Evolutionary conservation across 371 early-diverging fungal genomes (phyloP), one percentile per base, ranked within the genome.

Genomic region (Saksenaea vasiformis): DNA sequence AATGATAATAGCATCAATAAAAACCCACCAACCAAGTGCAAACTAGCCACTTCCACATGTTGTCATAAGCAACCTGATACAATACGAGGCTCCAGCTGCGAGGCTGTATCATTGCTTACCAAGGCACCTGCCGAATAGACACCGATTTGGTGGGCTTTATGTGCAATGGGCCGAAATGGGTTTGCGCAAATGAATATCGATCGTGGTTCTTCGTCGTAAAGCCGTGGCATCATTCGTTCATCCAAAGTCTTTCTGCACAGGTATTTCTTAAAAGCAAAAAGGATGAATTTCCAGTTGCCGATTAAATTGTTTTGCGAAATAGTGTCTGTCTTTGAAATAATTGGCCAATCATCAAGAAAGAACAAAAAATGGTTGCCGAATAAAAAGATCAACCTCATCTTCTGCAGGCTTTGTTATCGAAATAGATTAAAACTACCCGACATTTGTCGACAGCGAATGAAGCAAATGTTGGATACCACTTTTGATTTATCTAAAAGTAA

Each of bases 11-110:
- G 89, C 91, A 70, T 93, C 93, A 37, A 93, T 85, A 69, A 93
- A 93, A 22, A 87, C 77, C 93, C 93, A 93, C 93, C 93, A 93
- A 7, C 89, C 93, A 39, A 92, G 36, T 0, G 92, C 89, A 75
- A 93, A 89, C 91, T 90, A 73, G 9, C 22, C 37, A 57, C 8
- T 56, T 15, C 38, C 24, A 44, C 28, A 34, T 53, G 19, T 38
- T 58, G 54, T 27, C 36, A 61, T 51, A 54, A 47, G 43, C 19
- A 57, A 37, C 34, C 14, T 14, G 7, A 41, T 13, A 22, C 26
- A 17, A 54, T 14, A 24, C n/a, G 5, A 54, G 3, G 27, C 24
- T 10, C 24, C 9, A 26, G 7, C 15, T 5, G 47, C 0, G 53
- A 36, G 15, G 13, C 15, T 27, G 22, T 10, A 51, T 24, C 0